A percentile compares a stretch with the other conserved stretches of the same genome.
phyloP scores from a whole-genome alignment of 805 yeast genomes.

The Naumovozyma baii region DNA sequence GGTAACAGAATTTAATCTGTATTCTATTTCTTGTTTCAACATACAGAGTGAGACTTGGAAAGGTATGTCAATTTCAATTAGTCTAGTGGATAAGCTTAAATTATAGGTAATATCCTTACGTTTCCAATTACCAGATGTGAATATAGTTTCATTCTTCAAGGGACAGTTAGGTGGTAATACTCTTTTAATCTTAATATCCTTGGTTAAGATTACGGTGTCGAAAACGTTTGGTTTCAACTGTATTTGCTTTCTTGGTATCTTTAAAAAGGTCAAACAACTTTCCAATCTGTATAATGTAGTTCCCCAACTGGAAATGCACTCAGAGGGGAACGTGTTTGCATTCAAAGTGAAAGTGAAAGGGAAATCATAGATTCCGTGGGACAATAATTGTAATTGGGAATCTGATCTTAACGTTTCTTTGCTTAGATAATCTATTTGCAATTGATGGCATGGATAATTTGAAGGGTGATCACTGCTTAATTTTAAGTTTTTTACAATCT shows the following conservation, averaged over 20 bases:
- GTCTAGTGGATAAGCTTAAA: conserved; percentile 7
- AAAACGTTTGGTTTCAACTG: conserved; percentile 1
- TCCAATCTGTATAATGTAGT: conserved; percentile 5
- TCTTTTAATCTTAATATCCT: conserved; percentile 8
- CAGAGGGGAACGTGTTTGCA: conserved; percentile 2
- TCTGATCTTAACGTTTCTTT: too few species aligned
- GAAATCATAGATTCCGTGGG: conserved; percentile 9
- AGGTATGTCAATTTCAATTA: conserved; percentile 11
- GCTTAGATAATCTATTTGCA: conserved; percentile 1
- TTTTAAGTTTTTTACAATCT: background rate
- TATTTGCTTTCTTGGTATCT: conserved; percentile 1
- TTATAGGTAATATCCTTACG: conserved; percentile 5
- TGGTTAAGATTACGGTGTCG: conserved; percentile 12
- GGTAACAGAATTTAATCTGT: conserved; percentile 3
- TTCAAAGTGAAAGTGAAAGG: conserved; percentile 11
- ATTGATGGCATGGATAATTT: background rate
- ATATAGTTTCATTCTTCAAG: conserved; percentile 6
- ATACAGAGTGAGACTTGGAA: conserved; percentile 7
- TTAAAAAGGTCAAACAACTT: conserved; percentile 2
- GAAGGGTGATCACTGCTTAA: too few species aligned
- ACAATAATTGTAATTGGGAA: background rate
- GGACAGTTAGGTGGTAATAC: conserved; percentile 5
- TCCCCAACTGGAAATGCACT: conserved; percentile 2
- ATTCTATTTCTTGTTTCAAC: conserved; percentile 3
- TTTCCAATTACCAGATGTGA: conserved; percentile 5